phyloP scores from a whole-genome alignment of 1,284 basidiomycete species.

The Pseudomicrostroma phylloplanum region DNA sequence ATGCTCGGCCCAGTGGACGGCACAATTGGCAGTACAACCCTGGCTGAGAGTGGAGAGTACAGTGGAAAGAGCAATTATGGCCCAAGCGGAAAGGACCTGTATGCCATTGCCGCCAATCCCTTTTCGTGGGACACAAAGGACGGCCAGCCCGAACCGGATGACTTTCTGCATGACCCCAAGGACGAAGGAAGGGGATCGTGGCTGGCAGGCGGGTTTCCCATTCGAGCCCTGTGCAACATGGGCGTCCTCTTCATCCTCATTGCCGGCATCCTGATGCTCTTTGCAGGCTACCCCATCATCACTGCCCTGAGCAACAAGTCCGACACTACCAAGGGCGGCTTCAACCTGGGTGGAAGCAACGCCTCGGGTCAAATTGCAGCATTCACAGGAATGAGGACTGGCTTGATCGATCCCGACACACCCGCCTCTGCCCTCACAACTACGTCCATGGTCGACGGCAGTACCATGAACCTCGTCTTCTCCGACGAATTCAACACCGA shows the following conservation, averaged over 20 bases:
- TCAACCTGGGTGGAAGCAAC: constrained; percentile 39
- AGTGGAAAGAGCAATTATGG: not conserved
- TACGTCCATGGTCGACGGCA: constrained; percentile 54
- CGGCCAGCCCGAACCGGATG: constrained; percentile 28
- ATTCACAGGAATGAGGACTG: constrained; percentile 16
- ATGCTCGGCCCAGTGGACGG: not conserved
- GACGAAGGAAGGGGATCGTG: constrained; percentile 18
- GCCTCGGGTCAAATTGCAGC: constrained; percentile 34
- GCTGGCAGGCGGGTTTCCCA: constrained; percentile 12
- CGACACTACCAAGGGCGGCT: constrained; percentile 26
- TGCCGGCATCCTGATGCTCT: constrained; percentile 59
- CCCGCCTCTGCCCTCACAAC: constrained; percentile 31
- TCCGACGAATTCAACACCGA: constrained; percentile 50
- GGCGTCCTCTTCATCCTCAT: constrained; percentile 54
- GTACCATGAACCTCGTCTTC: constrained; percentile 47
- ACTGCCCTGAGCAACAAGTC: constrained; percentile 19
- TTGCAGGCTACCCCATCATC: constrained; percentile 72
- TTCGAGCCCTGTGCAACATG: constrained; percentile 54
- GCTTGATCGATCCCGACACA: constrained; percentile 51
- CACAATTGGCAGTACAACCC: not conserved
- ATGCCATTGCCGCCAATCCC: constrained; percentile 20
- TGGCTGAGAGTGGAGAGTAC: not conserved
- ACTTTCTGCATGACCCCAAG: constrained; percentile 30
- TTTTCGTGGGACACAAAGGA: constrained; percentile 39
- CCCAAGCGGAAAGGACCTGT: not conserved